Conservation (phyloP, 768 basidiomycete genomes). For the Tylopilus sp. region DNA sequence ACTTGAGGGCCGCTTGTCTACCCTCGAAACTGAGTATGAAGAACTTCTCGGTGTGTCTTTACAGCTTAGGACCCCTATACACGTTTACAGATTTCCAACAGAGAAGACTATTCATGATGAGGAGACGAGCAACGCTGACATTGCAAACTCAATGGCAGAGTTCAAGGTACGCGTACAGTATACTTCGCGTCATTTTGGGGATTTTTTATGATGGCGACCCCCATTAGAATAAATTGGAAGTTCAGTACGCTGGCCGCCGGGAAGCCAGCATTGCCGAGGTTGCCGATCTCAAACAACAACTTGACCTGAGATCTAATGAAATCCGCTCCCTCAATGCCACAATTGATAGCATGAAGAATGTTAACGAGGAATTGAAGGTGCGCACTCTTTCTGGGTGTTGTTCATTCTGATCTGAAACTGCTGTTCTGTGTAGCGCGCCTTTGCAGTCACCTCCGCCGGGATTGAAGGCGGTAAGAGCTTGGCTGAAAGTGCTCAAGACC, state of each 20-base stretch:
- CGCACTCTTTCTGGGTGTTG: constrained; percentile 14
- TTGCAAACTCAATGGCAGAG: constrained; percentile 82
- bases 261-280: constrained; percentile 87
- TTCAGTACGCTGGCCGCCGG: constrained; percentile 89
- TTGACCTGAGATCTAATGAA: constrained; percentile 82
- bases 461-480: constrained; percentile 97
- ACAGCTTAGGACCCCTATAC: neutral
- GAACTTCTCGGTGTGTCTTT: constrained; percentile 79
- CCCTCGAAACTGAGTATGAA: constrained; percentile 92
- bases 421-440: constrained; percentile 69
- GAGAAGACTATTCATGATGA: constrained; percentile 93
- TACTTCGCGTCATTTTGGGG: neutral
- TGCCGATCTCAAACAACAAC: constrained; percentile 81
- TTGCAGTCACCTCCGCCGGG: constrained; percentile 94
- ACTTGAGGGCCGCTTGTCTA: constrained; percentile 73
- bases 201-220: constrained; percentile 1
- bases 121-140: constrained; percentile 78
- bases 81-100: constrained; percentile 30
- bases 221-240: constrained; percentile 83
- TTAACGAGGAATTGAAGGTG: constrained; percentile 98
- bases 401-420: neutral
- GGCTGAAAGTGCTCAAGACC: constrained; percentile 94
- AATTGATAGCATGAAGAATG: constrained; percentile 89
- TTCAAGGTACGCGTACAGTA: constrained; percentile 62
- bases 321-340: constrained; percentile 79